Evolutionary conservation across 169 alveolate species (phyloP), one percentile per base, ranked within the genome.

Genomic region (Perkinsus chesapeaki): DNA sequence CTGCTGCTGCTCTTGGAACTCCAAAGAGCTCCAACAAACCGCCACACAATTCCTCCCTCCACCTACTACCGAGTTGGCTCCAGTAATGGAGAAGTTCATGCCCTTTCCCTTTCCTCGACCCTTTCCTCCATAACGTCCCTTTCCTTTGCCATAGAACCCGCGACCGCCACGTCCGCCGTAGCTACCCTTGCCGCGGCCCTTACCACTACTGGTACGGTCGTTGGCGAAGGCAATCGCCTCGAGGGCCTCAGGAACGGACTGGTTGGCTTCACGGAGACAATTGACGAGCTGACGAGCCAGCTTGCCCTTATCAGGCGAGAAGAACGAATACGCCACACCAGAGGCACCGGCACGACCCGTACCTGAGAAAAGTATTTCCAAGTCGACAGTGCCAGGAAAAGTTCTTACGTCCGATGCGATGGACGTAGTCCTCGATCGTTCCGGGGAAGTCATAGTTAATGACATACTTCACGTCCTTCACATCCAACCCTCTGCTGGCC

Each of bases 401-500:
- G 82, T 60, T 34, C 82, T 60, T 34, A 60, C 93, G 92, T 27
- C 99, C 99, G 43, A 99, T 98, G 92, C 99, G 96, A 93, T 98
- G 99, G 20, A 98, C 98, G 94, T 98, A 98, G 94, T 98, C 99
- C 95, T 98, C 99, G 39, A 98, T 96, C 48, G 97, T 97, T 60
- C 95, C 96, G 31, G 99, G 99, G 96, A 99, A 97, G 94, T 99
- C 99, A 95, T 97, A 99, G 96, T 99, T 99, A 38, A 99, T 96
- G 16, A 99, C 99, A 93, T 94, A 97, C 93, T 96, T 97, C 91
- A 99, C 98, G 92, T 98, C 99, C 48, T 98, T 98, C 60, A 99
- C 98, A 95, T 99, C 99, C 90, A 98, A 95, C n/a, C 99, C 99
- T 95, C 99, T 96, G 92, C 99, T 97, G 38, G 99, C 99, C 7